These are phyloP conservation scores for Ramaria sp. DNA, from an alignment of 768 basidiomycete genomes.

Conservation along the genomic window DNA sequence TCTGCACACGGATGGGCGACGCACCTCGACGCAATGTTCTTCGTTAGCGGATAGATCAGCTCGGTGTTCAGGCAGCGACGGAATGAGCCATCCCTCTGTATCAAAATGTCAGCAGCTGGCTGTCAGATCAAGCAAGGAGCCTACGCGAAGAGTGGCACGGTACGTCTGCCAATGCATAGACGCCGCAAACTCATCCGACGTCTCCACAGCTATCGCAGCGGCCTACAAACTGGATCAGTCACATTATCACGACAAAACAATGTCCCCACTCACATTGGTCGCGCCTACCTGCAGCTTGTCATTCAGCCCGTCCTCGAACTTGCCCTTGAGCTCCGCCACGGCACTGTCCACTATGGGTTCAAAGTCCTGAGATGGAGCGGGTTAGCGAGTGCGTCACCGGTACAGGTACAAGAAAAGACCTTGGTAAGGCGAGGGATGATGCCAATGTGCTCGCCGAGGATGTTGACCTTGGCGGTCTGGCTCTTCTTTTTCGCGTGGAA, in stretches of 20 bases:
- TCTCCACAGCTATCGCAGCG: constrained; percentile 34
- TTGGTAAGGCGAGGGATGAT: constrained; percentile 35
- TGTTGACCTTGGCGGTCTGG: constrained; percentile 30
- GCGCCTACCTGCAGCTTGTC: constrained; percentile 48
- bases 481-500: constrained; percentile 13
- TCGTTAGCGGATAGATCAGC: constrained; percentile 45
- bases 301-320: constrained; percentile 45
- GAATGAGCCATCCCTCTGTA: constrained; percentile 45
- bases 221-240: constrained; percentile 15
- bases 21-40: constrained; percentile 35
- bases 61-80: constrained; percentile 53
- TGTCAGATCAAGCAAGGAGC: not conserved
- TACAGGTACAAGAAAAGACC: constrained; percentile 18
- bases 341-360: constrained; percentile 31
- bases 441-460: constrained; percentile 31
- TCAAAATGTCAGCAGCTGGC: not conserved
- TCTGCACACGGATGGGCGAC: not conserved
- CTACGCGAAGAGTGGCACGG: constrained; percentile 32
- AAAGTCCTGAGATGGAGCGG: constrained; percentile 32
- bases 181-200: constrained; percentile 37
- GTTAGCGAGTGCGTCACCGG: not conserved
- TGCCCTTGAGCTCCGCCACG: constrained; percentile 35
- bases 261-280: constrained; percentile 27
- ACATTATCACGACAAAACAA: constrained; percentile 2
- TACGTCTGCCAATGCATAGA: constrained; percentile 55